Evolutionary conservation across 2,329 filamentous ascomycete species (phyloP), one percentile per base, ranked within the genome.

Genomic region (Blastomyces emzantsi): DNA sequence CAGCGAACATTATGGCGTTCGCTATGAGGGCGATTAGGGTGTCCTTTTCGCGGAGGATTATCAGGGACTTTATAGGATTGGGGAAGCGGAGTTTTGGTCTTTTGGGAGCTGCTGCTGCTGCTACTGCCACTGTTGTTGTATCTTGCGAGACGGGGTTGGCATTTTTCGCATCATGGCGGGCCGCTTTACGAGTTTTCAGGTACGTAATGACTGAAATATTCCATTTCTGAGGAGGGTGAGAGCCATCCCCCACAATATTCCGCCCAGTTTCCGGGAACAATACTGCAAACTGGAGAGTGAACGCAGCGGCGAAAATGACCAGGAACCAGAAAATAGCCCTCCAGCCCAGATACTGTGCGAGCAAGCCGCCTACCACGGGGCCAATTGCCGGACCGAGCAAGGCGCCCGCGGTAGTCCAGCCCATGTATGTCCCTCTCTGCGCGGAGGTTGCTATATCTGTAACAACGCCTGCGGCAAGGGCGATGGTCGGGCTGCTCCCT

Each of bases 391-490:
- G 78, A 0, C 75, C 79, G 15, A 80, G 60, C 49, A 86, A 84
- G 62, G 83, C 77, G 19, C 83, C 85, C 3, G 80, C 80, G 41
- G 81, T 82, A n/a, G 86, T 83, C 65, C 86, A 82, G 60, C 85
- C 88, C 77, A 92, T 87, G 70, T 89, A 92, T 63, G 82, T 83
- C 2, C 90, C 90, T 68, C 90, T 79, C 72, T 93, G 88, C 0
- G 83, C 81, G 56, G 83, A 85, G 0, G 87, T 85, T 0, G 86
- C 82, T 5, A 92, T 81, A 69, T 94, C 90, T 0, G 87, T 86
- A 17, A 92, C 83, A 1, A 91, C 85, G 1, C 86, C 90, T 65
- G 83, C 88, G 0, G 84, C 85, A 0, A 94, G 78, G 0, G 89
- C 87, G n/a, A 91, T 79, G 0, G 87, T 88, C 0, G 86, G 86